Conservation (phyloP, 306 rosid species). For the Cucurbita pepo region DNA sequence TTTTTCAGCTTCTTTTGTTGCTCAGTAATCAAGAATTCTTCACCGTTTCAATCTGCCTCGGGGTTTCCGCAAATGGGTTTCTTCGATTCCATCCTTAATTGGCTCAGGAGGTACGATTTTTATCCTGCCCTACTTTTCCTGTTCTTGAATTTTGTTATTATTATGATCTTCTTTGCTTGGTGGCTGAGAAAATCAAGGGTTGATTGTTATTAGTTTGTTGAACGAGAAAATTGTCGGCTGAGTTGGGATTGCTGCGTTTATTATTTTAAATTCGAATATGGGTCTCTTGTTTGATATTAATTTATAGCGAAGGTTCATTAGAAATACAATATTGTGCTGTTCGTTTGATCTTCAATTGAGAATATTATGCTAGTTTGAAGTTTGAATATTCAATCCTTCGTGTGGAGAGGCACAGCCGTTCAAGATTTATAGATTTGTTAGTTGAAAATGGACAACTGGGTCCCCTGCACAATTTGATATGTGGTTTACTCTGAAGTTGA, state of each 20-base stretch:
- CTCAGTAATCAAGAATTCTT: not conserved
- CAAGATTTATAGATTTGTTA: not conserved
- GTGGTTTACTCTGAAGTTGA: not conserved
- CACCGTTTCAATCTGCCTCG: not conserved
- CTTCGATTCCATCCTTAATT: constrained; percentile 73
- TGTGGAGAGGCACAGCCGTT: not conserved
- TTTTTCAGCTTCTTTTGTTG: not conserved
- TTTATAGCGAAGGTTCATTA: not conserved
- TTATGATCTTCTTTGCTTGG: constrained; percentile 1
- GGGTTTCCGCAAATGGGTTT: constrained; percentile 45
- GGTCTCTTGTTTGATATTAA: not conserved
- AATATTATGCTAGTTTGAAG: not conserved
- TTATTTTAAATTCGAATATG: not conserved
- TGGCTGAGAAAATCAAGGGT: not conserved
- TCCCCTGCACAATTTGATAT: not conserved
- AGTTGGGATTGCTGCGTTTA: not conserved
- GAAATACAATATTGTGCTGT: not conserved
- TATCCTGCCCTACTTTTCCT: not conserved
- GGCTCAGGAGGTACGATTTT: constrained; percentile 68
- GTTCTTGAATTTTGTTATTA: not conserved
- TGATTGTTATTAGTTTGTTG: not conserved
- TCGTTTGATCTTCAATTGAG: not conserved
- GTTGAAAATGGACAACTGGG: not conserved
- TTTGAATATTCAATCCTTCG: not conserved
- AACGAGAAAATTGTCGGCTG: not conserved